phyloP scores from a whole-genome alignment of 2,329 filamentous ascomycete genomes.

The Aspergillus sergii region DNA sequence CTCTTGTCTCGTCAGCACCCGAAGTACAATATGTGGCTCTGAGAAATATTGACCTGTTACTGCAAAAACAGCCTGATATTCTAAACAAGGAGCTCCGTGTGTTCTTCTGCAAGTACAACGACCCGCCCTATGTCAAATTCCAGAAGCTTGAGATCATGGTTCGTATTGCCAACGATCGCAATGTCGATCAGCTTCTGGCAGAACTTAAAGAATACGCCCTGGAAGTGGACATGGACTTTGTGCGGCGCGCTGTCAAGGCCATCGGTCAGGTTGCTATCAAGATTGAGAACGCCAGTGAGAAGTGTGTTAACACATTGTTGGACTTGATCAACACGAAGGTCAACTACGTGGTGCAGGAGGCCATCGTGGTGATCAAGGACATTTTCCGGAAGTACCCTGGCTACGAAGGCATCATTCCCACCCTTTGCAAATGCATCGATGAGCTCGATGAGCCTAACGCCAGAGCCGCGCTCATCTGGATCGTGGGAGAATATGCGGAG shows the following conservation, averaged over 20 bases:
- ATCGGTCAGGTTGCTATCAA: conserved; percentile 99
- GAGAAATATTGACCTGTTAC: conserved; percentile 90
- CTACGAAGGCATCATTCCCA: conserved; percentile 97
- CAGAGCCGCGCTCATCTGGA: conserved; percentile 92
- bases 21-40: conserved; percentile 98
- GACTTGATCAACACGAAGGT: conserved; percentile 97
- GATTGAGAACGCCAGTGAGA: conserved; percentile 92
- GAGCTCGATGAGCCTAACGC: conserved; percentile 94
- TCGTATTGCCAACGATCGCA: conserved; percentile 94
- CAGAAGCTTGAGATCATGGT: conserved; percentile 99
- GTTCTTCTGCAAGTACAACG: conserved; percentile 99
- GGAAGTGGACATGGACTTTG: conserved; percentile 99
- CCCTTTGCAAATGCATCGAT: conserved; percentile 93
- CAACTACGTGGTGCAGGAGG: conserved; percentile 98
- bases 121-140: conserved; percentile 95
- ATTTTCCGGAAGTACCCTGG: conserved; percentile 97
- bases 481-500: conserved; percentile 97
- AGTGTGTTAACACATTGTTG: conserved; percentile 89
- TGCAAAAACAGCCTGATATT: conserved; percentile 95
- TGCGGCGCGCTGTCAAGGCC: conserved; percentile 87
- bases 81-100: conserved; percentile 96
- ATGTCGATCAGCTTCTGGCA: conserved; percentile 90
- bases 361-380: conserved; percentile 98
- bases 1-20: conserved; percentile 88
- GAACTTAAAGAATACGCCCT: conserved; percentile 97